phyloP scores from a whole-genome alignment of 2,329 filamentous ascomycete genomes.

The Pestalotiopsis sp. region DNA sequence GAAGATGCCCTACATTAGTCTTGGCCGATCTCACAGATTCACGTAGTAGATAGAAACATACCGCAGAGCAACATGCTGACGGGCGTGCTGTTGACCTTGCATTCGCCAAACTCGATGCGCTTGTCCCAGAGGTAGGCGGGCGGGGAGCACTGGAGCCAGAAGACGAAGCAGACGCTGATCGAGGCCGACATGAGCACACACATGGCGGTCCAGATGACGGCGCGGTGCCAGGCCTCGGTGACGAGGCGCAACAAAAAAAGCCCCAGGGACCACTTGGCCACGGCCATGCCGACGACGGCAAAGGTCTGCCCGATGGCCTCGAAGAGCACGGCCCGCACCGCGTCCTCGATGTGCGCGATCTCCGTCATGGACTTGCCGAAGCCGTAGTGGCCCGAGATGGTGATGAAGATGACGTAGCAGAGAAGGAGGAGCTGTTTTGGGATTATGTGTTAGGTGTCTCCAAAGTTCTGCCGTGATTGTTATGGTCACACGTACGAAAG shows the following conservation, averaged over 20 bases:
- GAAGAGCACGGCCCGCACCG: conserved; percentile 9
- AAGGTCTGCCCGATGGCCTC: conserved; percentile 14
- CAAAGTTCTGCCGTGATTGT: neutral
- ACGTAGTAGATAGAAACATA: neutral
- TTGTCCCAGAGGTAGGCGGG: conserved; percentile 12
- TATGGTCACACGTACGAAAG: conserved; percentile 3
- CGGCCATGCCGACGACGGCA: conserved; percentile 12
- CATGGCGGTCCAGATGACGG: conserved; percentile 13
- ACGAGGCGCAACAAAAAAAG: conserved; percentile 16
- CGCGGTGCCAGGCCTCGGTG: conserved; percentile 13
- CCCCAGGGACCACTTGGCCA: conserved; percentile 16
- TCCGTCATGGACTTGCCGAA: conserved; percentile 13
- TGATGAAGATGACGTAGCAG: conserved; percentile 9
- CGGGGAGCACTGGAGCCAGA: conserved; percentile 16
- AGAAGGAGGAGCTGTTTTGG: conserved; percentile 12
- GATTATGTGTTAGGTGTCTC: no score
- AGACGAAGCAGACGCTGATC: conserved; percentile 6
- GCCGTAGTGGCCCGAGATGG: conserved; percentile 11
- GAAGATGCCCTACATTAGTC: neutral
- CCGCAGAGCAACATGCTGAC: conserved; percentile 11
- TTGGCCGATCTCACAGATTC: neutral
- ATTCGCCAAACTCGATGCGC: conserved; percentile 4
- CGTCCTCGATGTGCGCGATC: neutral
- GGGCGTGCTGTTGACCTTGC: neutral
- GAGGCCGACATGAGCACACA: conserved; percentile 5